Conservation (phyloP, 768 basidiomycete species). For the Boletus insuetus region DNA sequence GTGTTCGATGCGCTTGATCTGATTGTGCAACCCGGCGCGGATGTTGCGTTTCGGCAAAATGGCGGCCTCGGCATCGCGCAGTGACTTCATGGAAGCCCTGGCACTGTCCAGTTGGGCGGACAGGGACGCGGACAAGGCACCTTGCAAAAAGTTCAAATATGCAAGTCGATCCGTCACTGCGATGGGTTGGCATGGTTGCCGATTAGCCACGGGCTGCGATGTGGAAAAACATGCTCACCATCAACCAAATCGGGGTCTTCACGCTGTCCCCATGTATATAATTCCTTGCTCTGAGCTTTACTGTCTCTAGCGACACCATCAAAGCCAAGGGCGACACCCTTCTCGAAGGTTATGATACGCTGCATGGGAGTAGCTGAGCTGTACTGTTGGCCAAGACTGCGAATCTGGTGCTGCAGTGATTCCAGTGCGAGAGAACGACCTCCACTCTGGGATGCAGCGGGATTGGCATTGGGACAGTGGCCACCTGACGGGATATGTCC, state of each 20-base stretch:
- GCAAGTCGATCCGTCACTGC: constrained; percentile 79
- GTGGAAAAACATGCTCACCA: constrained; percentile 40
- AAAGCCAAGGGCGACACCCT: constrained; percentile 74
- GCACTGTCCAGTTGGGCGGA: constrained; percentile 62
- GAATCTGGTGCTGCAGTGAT: constrained; percentile 67
- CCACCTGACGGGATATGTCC: constrained; percentile 46
- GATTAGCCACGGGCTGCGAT: neutral
- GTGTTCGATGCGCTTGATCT: constrained; percentile 66
- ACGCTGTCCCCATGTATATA: constrained; percentile 80
- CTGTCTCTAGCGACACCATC: constrained; percentile 63
- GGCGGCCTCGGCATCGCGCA: constrained; percentile 66
- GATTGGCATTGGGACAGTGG: constrained; percentile 39
- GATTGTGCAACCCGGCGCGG: constrained; percentile 53
- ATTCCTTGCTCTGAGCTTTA: constrained; percentile 77
- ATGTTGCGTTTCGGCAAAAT: constrained; percentile 61
- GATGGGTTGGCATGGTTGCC: neutral
- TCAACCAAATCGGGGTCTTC: constrained; percentile 75
- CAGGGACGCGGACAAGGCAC: constrained; percentile 60
- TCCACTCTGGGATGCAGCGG: constrained; percentile 37
- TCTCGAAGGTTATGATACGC: constrained; percentile 75
- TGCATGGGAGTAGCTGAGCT: constrained; percentile 66
- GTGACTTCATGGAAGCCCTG: constrained; percentile 63
- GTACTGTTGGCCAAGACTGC: constrained; percentile 73
- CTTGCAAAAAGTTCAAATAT: constrained; percentile 76
- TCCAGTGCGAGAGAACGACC: constrained; percentile 57